A percentile compares a stretch with the other conserved stretches of the same genome.
Conservation (phyloP, 768 basidiomycete genomes). For the Mycena indigotica region DNA sequence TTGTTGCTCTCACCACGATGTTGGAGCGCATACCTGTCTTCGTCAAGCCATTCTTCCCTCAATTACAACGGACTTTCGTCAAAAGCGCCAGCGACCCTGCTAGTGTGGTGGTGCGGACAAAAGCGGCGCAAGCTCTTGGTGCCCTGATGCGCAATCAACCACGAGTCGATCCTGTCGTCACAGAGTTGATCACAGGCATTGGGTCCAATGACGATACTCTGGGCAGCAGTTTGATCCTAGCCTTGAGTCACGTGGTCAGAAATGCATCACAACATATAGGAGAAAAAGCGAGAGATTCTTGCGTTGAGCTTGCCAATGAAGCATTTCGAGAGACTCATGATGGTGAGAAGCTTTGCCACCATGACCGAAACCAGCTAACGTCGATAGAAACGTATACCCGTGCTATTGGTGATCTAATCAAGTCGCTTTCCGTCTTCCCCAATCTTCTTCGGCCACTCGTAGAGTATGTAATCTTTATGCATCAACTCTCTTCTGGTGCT, state of each 20-base stretch:
- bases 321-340: constrained; percentile 75
- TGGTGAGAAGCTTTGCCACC: constrained; percentile 43
- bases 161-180: constrained; percentile 91
- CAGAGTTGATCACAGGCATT: constrained; percentile 73
- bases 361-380: neutral
- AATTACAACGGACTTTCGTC: constrained; percentile 93
- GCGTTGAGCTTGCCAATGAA: constrained; percentile 75
- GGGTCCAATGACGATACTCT: constrained; percentile 66
- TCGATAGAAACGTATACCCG: constrained; percentile 67
- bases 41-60: constrained; percentile 98
- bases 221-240: constrained; percentile 72
- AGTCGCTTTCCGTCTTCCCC: constrained; percentile 61
- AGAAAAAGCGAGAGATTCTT: constrained; percentile 69
- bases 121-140: constrained; percentile 84
- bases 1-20: constrained; percentile 83
- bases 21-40: constrained; percentile 83
- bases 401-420: constrained; percentile 64
- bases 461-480: constrained; percentile 48
- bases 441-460: constrained; percentile 68
- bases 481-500: constrained; percentile 8
- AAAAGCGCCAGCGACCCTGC: constrained; percentile 85
- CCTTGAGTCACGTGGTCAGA: constrained; percentile 73
- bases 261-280: constrained; percentile 77
- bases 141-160: constrained; percentile 89
- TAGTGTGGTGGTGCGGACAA: constrained; percentile 75